phyloP scores from a whole-genome alignment of 1,139 yeast species.

The Yamadazyma mexicana region DNA sequence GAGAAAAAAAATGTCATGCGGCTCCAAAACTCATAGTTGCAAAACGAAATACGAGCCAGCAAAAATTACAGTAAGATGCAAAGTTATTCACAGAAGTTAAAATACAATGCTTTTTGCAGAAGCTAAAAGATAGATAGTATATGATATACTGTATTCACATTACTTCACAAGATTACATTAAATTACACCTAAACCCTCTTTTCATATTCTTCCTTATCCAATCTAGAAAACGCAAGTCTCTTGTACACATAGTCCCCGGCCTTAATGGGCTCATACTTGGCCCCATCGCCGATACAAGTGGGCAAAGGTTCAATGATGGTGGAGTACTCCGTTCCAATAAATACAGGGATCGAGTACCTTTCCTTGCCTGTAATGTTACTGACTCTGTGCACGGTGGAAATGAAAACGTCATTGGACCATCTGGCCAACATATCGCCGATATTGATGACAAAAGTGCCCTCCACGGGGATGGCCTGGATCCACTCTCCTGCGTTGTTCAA shows the following conservation, averaged over 20 bases:
- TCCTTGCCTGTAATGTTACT: constrained; percentile 15
- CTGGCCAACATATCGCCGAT: constrained; percentile 19
- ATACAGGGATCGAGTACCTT: constrained; percentile 16
- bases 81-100: too few species aligned
- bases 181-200: constrained; percentile 5
- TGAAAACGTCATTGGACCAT: constrained; percentile 18
- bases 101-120: too few species aligned
- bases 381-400: constrained; percentile 17
- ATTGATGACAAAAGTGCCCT: constrained; percentile 15
- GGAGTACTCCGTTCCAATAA: constrained; percentile 16
- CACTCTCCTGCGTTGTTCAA: constrained; percentile 15
- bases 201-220: constrained; percentile 15
- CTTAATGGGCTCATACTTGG: constrained; percentile 15
- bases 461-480: constrained; percentile 16
- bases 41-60: too few species aligned
- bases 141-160: too few species aligned
- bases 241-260: constrained; percentile 18
- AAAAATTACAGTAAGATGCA: too few species aligned
- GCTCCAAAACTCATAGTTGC: too few species aligned
- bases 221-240: constrained; percentile 16
- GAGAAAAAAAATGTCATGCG: not conserved
- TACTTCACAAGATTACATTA: too few species aligned
- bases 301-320: constrained; percentile 16
- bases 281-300: constrained; percentile 15
- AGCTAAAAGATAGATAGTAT: too few species aligned